Percentiles rank a stretch among this genome's conserved stretches.
These are phyloP conservation scores for Trichophyton benhamiae DNA, from an alignment of 2,329 filamentous ascomycete genomes.

Conservation along the genomic window DNA sequence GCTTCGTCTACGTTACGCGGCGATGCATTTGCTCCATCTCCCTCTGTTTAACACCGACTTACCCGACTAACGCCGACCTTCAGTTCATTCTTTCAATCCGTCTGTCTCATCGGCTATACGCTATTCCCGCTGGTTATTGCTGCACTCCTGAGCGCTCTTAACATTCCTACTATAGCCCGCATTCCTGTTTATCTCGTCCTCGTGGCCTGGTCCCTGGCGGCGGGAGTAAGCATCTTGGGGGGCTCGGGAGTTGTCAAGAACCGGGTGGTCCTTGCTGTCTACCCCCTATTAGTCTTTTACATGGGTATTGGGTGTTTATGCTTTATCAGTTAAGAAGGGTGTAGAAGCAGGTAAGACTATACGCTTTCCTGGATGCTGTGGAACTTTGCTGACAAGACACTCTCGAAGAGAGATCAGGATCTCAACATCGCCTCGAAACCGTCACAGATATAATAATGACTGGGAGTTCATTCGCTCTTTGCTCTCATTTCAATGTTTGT, in stretches of 20 bases:
- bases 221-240: slow-evolving; percentile 88
- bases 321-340: slow-evolving; percentile 64
- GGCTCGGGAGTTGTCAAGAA: slow-evolving; percentile 94
- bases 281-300: slow-evolving; percentile 91
- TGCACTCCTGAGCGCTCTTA: slow-evolving; percentile 71
- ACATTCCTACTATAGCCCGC: slow-evolving; percentile 64
- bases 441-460: not conserved
- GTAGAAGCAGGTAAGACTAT: not conserved
- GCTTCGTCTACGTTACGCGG: not conserved
- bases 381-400: not conserved
- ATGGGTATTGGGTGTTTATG: slow-evolving; percentile 84
- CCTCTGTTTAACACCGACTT: not conserved
- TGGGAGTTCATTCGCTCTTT: not conserved
- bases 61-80: slow-evolving; percentile 4
- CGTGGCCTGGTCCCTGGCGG: slow-evolving; percentile 84
- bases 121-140: slow-evolving; percentile 94
- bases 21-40: not conserved
- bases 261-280: slow-evolving; percentile 83
- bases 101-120: slow-evolving; percentile 97
- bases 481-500: not conserved
- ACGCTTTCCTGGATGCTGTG: not conserved
- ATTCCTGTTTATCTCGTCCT: slow-evolving; percentile 86
- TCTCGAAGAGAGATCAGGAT: not conserved
- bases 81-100: slow-evolving; percentile 92
- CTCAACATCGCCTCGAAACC: not conserved